Evolutionary conservation across 371 early-diverging fungal genomes (phyloP).

Genomic region (Gilbertella persicaria): DNA sequence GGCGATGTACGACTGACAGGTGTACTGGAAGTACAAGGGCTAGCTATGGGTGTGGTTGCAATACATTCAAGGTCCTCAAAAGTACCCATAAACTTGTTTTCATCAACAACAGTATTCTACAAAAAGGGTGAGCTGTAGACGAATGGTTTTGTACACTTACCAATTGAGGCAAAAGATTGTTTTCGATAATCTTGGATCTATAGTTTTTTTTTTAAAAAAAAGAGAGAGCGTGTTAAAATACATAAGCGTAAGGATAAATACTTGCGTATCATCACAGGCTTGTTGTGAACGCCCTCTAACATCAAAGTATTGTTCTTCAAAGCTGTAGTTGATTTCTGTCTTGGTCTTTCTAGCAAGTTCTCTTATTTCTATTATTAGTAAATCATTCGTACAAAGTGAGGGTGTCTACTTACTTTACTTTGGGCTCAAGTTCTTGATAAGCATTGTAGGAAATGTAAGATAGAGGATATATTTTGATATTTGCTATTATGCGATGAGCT

Average conservation of each 20-base stretch:
- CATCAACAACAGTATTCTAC: constrained; percentile 8
- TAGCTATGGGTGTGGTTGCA: neutral
- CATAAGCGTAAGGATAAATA: no score
- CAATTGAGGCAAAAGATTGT: constrained; percentile 6
- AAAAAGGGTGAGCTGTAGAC: neutral
- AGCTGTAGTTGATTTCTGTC: constrained; percentile 12
- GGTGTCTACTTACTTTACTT: neutral
- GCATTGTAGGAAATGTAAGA: neutral
- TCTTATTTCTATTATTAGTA: constrained; percentile 4
- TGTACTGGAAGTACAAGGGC: neutral
- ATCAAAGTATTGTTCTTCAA: constrained; percentile 20
- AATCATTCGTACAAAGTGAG: neutral
- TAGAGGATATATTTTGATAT: constrained; percentile 11
- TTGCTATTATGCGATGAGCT: constrained; percentile 19
- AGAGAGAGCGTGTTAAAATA: no score
- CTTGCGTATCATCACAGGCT: constrained; percentile 19
- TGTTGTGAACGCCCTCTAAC: constrained; percentile 22
- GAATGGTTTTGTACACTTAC: constrained; percentile 1
- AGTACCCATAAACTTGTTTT: constrained; percentile 10
- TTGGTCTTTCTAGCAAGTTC: constrained; percentile 9
- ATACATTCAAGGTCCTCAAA: constrained; percentile 11
- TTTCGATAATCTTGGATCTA: constrained; percentile 1
- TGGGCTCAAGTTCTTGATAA: constrained; percentile 1
- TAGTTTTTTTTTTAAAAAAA: no score
- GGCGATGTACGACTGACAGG: neutral